These are phyloP conservation scores for Alternaria brassicicola DNA, from an alignment of 2,329 filamentous ascomycete genomes.

Conservation along the genomic window DNA sequence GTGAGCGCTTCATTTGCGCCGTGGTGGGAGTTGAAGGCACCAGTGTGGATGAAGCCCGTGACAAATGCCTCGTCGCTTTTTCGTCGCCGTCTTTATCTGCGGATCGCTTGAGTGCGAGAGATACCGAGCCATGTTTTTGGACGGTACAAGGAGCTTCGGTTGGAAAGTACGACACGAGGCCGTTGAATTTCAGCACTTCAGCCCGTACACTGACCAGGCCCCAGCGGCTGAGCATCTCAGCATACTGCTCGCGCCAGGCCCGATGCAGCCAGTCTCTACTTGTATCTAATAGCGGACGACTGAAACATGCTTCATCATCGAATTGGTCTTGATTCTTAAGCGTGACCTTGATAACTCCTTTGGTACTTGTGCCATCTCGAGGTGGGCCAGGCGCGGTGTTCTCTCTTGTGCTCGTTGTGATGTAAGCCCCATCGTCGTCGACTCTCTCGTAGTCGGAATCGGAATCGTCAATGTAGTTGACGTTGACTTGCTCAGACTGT, in stretches of 20 bases:
- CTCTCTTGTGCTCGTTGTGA: constrained; percentile 31
- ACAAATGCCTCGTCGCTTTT: constrained; percentile 22
- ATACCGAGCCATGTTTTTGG: constrained; percentile 37
- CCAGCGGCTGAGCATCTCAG: constrained; percentile 65
- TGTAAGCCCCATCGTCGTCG: constrained; percentile 17
- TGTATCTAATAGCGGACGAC: constrained; percentile 57
- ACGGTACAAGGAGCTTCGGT: constrained; percentile 24
- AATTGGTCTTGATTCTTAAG: constrained; percentile 64
- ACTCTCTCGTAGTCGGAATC: constrained; percentile 41
- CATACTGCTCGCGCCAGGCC: constrained; percentile 63
- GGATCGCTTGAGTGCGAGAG: constrained; percentile 31
- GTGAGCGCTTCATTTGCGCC: constrained; percentile 29
- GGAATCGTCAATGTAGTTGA: constrained; percentile 41
- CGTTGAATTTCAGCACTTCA: constrained; percentile 65
- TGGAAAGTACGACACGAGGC: constrained; percentile 47
- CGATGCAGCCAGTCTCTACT: constrained; percentile 56
- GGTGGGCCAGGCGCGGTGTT: constrained; percentile 27
- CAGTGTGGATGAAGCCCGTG: constrained; percentile 34
- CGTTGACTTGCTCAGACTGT: constrained; percentile 38
- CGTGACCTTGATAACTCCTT: constrained; percentile 53
- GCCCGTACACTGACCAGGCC: constrained; percentile 60
- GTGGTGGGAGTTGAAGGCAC: constrained; percentile 27
- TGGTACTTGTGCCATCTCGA: constrained; percentile 13
- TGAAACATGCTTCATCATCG: constrained; percentile 57
- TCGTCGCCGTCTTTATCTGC: constrained; percentile 15